Base-by-base conservation (phyloP, 2,329 filamentous ascomycete species). In the Tympanopsis confertula region DNA sequence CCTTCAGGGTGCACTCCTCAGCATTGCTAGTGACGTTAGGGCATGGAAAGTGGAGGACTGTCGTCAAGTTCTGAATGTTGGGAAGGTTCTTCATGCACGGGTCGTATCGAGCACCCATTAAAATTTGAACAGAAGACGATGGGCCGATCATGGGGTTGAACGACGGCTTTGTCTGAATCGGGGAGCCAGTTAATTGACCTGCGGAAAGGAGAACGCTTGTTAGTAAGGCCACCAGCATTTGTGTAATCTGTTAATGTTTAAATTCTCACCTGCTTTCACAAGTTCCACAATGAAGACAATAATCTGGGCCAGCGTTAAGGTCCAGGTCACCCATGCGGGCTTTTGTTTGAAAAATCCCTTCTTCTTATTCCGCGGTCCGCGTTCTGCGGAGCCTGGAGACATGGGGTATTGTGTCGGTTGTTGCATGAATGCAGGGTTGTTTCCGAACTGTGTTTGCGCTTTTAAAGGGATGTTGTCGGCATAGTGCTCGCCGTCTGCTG, bases 131-230 rank as follows among this genome's bases (percentile, higher is more conserved):
- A 45, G 78, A 80, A 4, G 74, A 67, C 2, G 78, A 82, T 4
- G 81, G 81, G 0, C 81, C 81, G 47, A 86, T 82, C 79, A 86
- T 84, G 35, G 76, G 76, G 53, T 85, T 85, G 59, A 85, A 82
- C 13, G 63, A 66, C 3, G 81, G 81, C 35, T 82, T 68, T 17
- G 68, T 78, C 47, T 64, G 57, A 42, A 71, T 69, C 13, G 66
- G 36, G 5, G 71, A 69, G 35, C 70, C 70, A 4, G 79, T 83
- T 5, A 82, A 59, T 50, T 74, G 64, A 35, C 62, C 72, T 77
- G 45, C 14, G 13, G 13, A 33, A 28, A n/a, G 10, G 10, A 37
- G 14, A 15, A 22, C 38, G 52, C 30, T 49, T 44, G 33, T 42
- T 22, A 29, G n/a, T n/a, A n/a, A 29, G n/a, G n/a, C 12, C 12